These are phyloP conservation scores for Cucumis cinereus DNA, from an alignment of 306 rosid genomes.

Conservation along the genomic window DNA sequence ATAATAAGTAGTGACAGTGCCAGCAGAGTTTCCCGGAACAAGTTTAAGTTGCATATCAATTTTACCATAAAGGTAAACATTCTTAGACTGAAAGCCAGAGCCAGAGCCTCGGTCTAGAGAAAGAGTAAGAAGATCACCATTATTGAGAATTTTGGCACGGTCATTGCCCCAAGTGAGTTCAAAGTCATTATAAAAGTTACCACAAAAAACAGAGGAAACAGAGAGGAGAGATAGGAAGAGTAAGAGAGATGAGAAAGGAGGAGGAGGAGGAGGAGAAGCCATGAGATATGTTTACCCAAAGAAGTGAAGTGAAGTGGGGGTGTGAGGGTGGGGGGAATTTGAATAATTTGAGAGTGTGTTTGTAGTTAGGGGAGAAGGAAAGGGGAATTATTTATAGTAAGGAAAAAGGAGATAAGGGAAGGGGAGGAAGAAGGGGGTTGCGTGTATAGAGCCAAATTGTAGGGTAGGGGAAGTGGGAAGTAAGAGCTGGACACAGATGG, in stretches of 20 bases:
- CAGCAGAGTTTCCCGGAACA: conserved; percentile 56
- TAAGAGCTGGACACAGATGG: conserved; percentile 23
- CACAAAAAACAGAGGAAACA: conserved; percentile 8
- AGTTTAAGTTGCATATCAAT: conserved; percentile 67
- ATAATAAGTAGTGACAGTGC: conserved; percentile 62
- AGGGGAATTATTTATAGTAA: background rate
- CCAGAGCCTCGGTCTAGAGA: conserved; percentile 42
- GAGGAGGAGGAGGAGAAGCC: background rate
- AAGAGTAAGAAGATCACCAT: conserved; percentile 43
- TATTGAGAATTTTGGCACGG: conserved; percentile 32
- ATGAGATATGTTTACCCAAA: background rate
- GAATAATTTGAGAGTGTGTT: background rate
- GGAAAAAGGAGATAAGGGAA: background rate
- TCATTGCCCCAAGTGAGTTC: conserved; percentile 50
- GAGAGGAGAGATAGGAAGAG: background rate
- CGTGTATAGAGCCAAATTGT: background rate
- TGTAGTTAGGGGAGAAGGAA: background rate
- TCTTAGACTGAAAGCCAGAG: conserved; percentile 44
- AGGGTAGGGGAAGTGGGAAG: background rate
- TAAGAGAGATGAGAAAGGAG: background rate
- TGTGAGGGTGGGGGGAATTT: background rate
- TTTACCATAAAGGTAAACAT: conserved; percentile 38
- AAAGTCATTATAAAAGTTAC: conserved; percentile 26
- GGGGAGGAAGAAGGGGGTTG: background rate
- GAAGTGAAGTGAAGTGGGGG: background rate